Percentiles rank a stretch among this genome's conserved stretches.
Evolutionary conservation across 1,284 basidiomycete genomes (phyloP).

Genomic region (Mycocalia duriaeana): DNA sequence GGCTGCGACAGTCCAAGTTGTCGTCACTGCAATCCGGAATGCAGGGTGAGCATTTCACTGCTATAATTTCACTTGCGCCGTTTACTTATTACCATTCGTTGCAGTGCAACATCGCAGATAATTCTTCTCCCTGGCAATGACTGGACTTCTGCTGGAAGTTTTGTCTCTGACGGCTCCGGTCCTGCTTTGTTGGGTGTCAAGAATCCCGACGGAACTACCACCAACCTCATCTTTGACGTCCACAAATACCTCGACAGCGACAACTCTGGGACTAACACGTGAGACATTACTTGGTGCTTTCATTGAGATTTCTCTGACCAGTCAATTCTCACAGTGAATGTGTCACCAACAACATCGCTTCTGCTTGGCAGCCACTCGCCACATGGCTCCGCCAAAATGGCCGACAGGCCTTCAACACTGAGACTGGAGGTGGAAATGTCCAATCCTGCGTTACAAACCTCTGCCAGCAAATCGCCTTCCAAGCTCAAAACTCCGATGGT

Average conservation of each 20-base stretch:
- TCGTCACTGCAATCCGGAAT: slow-evolving; percentile 44
- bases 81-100: too few relatives aligned
- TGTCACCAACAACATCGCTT: slow-evolving; percentile 38
- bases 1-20: slow-evolving; percentile 42
- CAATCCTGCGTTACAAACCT: slow-evolving; percentile 42
- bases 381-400: too few relatives aligned
- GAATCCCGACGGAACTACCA: slow-evolving; percentile 45
- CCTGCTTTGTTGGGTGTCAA: slow-evolving; percentile 46
- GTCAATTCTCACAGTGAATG: slow-evolving; percentile 34
- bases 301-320: not conserved
- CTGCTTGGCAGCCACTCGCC: slow-evolving; percentile 44
- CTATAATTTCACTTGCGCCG: too few relatives aligned
- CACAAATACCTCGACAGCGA: slow-evolving; percentile 61
- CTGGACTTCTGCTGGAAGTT: slow-evolving; percentile 16
- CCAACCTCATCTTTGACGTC: slow-evolving; percentile 55
- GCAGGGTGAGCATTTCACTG: too few relatives aligned
- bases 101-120: slow-evolving; percentile 40
- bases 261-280: slow-evolving; percentile 52
- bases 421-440: slow-evolving; percentile 56
- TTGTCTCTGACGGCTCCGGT: slow-evolving; percentile 50
- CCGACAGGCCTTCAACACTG: slow-evolving; percentile 53
- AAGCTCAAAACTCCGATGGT: not conserved
- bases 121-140: slow-evolving; percentile 40
- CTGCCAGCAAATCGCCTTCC: slow-evolving; percentile 8
- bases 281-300: slow-evolving; percentile 14